Base-by-base conservation (phyloP, 2,329 filamentous ascomycete genomes). In the Calonectria multiphialidica region DNA sequence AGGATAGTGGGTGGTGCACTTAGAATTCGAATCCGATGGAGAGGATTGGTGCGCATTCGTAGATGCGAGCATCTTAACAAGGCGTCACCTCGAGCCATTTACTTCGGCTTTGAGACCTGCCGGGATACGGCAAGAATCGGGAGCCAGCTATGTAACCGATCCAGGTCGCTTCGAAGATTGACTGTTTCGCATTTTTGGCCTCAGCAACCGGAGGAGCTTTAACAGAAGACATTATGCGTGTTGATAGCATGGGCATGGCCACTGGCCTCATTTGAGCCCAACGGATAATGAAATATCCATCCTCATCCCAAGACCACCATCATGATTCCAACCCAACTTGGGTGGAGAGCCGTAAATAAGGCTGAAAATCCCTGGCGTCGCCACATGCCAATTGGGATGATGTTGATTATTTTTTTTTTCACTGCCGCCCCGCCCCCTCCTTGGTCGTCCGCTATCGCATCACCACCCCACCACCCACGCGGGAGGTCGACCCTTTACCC, bases 401-500 rank as follows among this genome's bases (percentile, higher is more conserved):
- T 45, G 28, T 28, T 62, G 25, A 35, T 30, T 42, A 30, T 33
- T 45, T 64, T 63, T 63, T 63, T 63, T 64, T 64, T 64, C 40
- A 28, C 28, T 35, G 44, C 42, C 16, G 61, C 61, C 61, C 61
- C 61, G 61, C 61, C 61, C 61, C 61, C 61, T 64, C 61, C 61
- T 64, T 49, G 28, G 25, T 35, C 28, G 35, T 65, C 62, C 62
- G 62, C 62, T 65, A 50, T 65, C 62, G 62, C 67, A 70, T 65
- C 61, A 65, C 67, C 59, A 64, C 67, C 67, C 59, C 59, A 64
- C 67, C 67, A 70, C 61, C 28, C 61, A 47, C 61, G 25, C 30
- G 44, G 61, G 42, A 35, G 35, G n/a, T 79, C 77, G 71, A 70
- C 66, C 47, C 47, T 64, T 69, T 79, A 79, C 78, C 78, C 78